These are phyloP conservation scores for Nakazawaea molendinolei DNA, from an alignment of 805 yeast species.

Conservation along the genomic window DNA sequence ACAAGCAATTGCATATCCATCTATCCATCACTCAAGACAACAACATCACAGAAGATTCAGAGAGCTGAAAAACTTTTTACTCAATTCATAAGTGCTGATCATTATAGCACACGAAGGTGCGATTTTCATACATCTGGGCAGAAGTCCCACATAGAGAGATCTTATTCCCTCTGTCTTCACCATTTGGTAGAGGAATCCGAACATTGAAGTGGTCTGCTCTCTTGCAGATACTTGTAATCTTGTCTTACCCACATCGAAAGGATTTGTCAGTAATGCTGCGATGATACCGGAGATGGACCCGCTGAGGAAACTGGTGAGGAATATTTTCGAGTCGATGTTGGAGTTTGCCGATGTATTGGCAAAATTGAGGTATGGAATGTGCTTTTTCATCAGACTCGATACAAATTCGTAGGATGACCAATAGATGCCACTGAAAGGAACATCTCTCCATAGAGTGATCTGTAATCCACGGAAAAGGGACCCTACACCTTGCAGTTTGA, in stretches of 20 bases:
- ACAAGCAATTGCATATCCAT: too few species aligned
- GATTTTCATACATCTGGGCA: constrained; percentile 82
- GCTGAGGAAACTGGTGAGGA: constrained; percentile 61
- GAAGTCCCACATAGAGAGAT: constrained; percentile 82
- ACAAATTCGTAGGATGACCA: constrained; percentile 80
- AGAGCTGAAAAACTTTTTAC: constrained; percentile 51
- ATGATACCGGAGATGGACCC: constrained; percentile 81
- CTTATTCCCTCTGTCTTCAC: constrained; percentile 66
- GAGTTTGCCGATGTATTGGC: constrained; percentile 4
- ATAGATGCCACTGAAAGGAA: constrained; percentile 91
- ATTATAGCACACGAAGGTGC: constrained; percentile 98
- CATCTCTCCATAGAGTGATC: constrained; percentile 93
- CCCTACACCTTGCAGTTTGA: constrained; percentile 48
- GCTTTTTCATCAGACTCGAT: constrained; percentile 24
- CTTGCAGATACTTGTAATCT: constrained; percentile 66
- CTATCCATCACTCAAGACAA: too few species aligned
- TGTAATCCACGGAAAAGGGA: constrained; percentile 80
- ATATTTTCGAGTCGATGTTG: constrained; percentile 29
- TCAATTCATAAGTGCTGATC: constrained; percentile 91
- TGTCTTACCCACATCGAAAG: constrained; percentile 97
- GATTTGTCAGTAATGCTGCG: constrained; percentile 86
- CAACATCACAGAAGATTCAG: too few species aligned
- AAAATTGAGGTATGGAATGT: constrained; percentile 1
- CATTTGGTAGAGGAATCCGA: constrained; percentile 57
- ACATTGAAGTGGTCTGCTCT: constrained; percentile 48